Evolutionary conservation across 306 rosid species (phyloP), one percentile per base, ranked within the genome.

Genomic region (Fagus crenata): DNA sequence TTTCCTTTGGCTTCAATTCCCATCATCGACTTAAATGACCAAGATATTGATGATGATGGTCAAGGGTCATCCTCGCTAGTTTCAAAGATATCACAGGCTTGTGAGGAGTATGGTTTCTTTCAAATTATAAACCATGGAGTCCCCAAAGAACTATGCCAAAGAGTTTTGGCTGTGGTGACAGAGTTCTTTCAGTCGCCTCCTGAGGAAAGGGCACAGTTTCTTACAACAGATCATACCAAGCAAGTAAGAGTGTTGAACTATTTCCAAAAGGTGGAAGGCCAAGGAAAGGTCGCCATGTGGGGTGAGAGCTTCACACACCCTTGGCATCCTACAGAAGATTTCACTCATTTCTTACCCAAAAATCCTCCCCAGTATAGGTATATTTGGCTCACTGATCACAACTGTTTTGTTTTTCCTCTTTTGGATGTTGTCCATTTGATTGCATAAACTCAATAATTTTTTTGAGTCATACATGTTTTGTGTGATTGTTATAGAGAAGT

Each of bases 81-180:
- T 80, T 73, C 56, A 43, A 75, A 78, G 36, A 75, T 87, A 49
- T 72, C 89, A 53, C 67, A 81, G 55, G 90, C 89, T 51, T 86
- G 89, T 75, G 84, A 84, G 37, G 85, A 79, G 17, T 86, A 60
- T 61, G 92, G 86, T 15, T 87, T 86, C 82, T 86, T 86, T 65
- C 87, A 76, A 56, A 43, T 86, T 70, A 87, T 77, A 65, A 84
- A 86, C 80, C 94, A 87, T 46, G 89, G 87, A 58, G 78, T 84
- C 65, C 84, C 91, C 35, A n/a, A 79, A 42, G 72, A 74, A 2
- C 33, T 86, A 46, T 87, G 87, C 67, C 41, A 42, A 5, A 80
- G 67, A 67, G 82, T 78, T 71, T 17, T 86, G 69, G 11, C 78
- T 18, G 71, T 83, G 15, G 64, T 74, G 3, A 28, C 76, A 8